Conservation (phyloP, 306 rosid species). For the Rosa lucieae region DNA sequence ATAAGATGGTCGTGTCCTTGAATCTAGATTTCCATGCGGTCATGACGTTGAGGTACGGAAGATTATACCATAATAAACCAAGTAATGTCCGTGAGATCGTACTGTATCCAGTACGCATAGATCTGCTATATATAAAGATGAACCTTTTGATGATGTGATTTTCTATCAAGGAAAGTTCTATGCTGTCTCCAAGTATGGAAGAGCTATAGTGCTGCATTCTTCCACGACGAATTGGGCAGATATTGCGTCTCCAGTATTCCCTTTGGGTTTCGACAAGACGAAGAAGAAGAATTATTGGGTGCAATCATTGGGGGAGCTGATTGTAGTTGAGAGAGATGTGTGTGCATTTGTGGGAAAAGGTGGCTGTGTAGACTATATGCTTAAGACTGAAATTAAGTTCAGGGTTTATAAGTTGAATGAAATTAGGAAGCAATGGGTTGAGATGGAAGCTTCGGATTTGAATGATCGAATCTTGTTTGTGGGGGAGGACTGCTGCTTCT, state of each 20-base stretch:
- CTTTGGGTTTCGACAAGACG: background rate
- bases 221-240: background rate
- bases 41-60: no score
- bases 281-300: background rate
- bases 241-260: background rate
- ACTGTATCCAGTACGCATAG: no score
- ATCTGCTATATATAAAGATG: background rate
- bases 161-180: background rate
- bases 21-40: no score
- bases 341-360: background rate
- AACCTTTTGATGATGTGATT: background rate
- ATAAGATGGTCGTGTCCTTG: no score
- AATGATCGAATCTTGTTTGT: no score
- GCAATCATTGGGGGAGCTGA: background rate
- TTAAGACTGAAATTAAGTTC: background rate
- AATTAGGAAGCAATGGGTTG: background rate
- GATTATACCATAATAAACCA: no score
- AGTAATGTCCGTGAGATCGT: no score
- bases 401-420: slow-evolving; percentile 1
- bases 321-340: background rate
- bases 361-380: background rate
- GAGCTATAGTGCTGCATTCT: background rate
- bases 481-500: slow-evolving; percentile 18
- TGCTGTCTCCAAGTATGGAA: background rate
- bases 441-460: background rate